These are phyloP conservation scores for Phaeolepiota aurea DNA, from an alignment of 768 basidiomycete genomes.

Conservation along the genomic window DNA sequence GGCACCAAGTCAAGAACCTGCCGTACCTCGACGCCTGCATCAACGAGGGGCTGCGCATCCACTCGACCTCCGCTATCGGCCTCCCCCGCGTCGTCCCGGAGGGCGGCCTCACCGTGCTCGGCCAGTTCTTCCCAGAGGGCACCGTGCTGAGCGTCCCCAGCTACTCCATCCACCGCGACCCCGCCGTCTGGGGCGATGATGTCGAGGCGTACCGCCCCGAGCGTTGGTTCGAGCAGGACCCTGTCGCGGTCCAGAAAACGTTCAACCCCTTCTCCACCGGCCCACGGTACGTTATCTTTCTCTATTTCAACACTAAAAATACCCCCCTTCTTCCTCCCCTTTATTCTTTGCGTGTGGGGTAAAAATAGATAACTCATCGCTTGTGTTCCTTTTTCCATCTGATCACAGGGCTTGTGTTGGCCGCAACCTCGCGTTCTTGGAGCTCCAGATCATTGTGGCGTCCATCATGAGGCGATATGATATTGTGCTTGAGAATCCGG, in stretches of 20 bases:
- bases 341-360: too few relatives aligned
- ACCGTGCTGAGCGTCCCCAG: slow-evolving; percentile 73
- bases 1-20: slow-evolving; percentile 62
- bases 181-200: slow-evolving; percentile 70
- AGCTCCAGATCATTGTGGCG: slow-evolving; percentile 74
- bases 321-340: too few relatives aligned
- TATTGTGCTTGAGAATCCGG: slow-evolving; percentile 56
- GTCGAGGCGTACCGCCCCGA: slow-evolving; percentile 71
- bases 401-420: slow-evolving; percentile 69
- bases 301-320: neutral
- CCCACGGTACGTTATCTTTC: slow-evolving; percentile 44
- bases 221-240: slow-evolving; percentile 73
- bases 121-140: slow-evolving; percentile 61
- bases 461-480: slow-evolving; percentile 72
- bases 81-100: slow-evolving; percentile 74
- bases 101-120: slow-evolving; percentile 58
- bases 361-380: too few relatives aligned
- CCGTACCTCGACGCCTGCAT: slow-evolving; percentile 83
- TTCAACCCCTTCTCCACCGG: slow-evolving; percentile 87
- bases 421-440: slow-evolving; percentile 72
- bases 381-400: slow-evolving; percentile 7
- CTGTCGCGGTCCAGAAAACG: slow-evolving; percentile 50
- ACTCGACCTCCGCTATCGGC: slow-evolving; percentile 79
- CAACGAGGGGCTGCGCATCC: slow-evolving; percentile 77
- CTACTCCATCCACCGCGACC: slow-evolving; percentile 76